phyloP scores from a whole-genome alignment of 495 filamentous ascomycete species.

The Penicillium fimorum region DNA sequence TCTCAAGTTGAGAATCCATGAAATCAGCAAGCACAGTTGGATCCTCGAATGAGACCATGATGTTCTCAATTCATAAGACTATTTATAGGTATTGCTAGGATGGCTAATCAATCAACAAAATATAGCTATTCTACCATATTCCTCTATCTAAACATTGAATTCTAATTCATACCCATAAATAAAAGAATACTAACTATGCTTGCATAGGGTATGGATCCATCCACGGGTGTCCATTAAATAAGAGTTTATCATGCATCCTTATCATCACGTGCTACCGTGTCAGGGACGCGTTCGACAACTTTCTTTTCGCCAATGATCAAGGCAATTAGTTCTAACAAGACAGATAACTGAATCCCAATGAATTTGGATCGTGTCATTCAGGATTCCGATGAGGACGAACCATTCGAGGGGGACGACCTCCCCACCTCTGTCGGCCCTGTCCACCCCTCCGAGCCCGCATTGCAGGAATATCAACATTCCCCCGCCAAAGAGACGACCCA shows the following conservation, averaged over 20 bases:
- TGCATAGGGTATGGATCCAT: too few species aligned
- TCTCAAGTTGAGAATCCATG: slow-evolving; percentile 34
- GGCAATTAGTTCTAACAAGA: neutral
- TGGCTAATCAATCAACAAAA: too few species aligned
- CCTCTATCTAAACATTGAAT: too few species aligned
- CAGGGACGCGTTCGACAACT: slow-evolving; percentile 29
- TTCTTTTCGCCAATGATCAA: slow-evolving; percentile 5
- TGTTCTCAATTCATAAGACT: too few species aligned
- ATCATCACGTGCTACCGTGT: slow-evolving; percentile 41
- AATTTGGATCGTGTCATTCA: slow-evolving; percentile 44
- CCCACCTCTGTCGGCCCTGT: slow-evolving; percentile 24
- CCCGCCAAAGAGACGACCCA: slow-evolving; percentile 16
- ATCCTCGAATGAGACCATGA: slow-evolving; percentile 48
- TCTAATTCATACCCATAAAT: too few species aligned
- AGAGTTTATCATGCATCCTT: slow-evolving; percentile 14
- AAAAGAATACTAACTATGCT: too few species aligned
- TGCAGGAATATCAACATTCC: slow-evolving; percentile 18
- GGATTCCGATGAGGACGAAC: slow-evolving; percentile 52
- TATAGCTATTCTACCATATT: too few species aligned
- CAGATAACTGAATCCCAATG: slow-evolving; percentile 23
- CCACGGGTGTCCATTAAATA: too few species aligned
- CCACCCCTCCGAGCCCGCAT: slow-evolving; percentile 13
- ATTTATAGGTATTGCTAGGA: too few species aligned
- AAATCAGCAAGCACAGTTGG: slow-evolving; percentile 41
- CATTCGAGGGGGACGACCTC: slow-evolving; percentile 30